Percentiles rank a stretch among this genome's conserved stretches.
phyloP scores from a whole-genome alignment of 2,329 filamentous ascomycete species.

The Penicillium olsonii region DNA sequence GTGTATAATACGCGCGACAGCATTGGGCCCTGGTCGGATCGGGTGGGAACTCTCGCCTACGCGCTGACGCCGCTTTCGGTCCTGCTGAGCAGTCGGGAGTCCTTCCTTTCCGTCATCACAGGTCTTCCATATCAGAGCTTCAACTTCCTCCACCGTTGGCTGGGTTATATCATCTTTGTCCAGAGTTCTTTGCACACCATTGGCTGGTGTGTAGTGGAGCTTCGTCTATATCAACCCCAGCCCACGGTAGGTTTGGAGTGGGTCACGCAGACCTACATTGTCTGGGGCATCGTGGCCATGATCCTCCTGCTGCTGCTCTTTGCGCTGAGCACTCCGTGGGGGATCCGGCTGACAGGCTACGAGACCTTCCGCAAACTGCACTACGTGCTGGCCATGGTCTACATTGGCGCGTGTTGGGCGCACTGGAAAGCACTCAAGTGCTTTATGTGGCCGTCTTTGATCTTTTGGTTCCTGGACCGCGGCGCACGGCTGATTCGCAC shows the following conservation, averaged over 20 bases:
- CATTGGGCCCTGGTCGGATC: constrained; percentile 68
- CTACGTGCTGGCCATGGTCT: constrained; percentile 71
- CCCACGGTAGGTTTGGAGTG: constrained; percentile 59
- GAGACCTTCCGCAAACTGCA: constrained; percentile 76
- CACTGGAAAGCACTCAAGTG: constrained; percentile 70
- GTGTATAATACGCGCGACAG: constrained; percentile 65
- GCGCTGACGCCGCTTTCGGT: constrained; percentile 72
- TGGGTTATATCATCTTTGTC: constrained; percentile 70
- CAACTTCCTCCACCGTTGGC: constrained; percentile 76
- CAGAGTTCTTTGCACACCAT: constrained; percentile 71
- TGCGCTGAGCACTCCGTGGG: constrained; percentile 59
- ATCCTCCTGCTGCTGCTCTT: constrained; percentile 63
- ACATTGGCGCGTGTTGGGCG: constrained; percentile 73
- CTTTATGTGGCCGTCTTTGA: constrained; percentile 67
- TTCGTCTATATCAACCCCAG: constrained; percentile 69
- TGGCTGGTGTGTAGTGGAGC: constrained; percentile 68
- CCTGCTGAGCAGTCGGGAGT: constrained; percentile 68
- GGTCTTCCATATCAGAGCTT: constrained; percentile 76
- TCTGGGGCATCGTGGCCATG: constrained; percentile 73
- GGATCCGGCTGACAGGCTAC: constrained; percentile 69
- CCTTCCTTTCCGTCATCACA: constrained; percentile 67
- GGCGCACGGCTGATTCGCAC: constrained; percentile 60
- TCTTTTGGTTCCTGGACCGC: constrained; percentile 67
- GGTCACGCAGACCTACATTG: constrained; percentile 66
- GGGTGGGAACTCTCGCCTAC: constrained; percentile 70